Conservation (phyloP, 2,329 filamentous ascomycete genomes). For the Fusarium udum region DNA sequence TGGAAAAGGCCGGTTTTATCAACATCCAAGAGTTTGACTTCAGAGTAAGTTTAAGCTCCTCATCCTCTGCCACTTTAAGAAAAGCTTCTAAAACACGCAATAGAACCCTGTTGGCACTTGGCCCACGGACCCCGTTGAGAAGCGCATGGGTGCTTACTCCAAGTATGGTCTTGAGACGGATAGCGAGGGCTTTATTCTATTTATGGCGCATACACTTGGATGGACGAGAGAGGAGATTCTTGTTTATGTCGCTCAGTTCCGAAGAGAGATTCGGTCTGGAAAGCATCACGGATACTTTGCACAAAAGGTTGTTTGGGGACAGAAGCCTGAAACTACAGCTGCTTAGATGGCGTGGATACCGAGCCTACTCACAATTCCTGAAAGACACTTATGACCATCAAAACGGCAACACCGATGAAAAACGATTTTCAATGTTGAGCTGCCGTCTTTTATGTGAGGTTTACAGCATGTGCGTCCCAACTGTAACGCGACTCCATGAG, state of each 20-base stretch:
- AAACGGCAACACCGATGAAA: rapidly evolving
- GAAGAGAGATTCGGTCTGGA: slow-evolving; percentile 43
- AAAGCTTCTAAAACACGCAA: no score
- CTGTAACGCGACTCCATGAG: neutral
- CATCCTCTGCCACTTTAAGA: no score
- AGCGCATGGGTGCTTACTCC: slow-evolving; percentile 41
- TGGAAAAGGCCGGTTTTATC: slow-evolving; percentile 36
- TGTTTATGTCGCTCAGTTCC: slow-evolving; percentile 47
- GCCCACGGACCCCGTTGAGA: slow-evolving; percentile 19
- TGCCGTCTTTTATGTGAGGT: rapidly evolving
- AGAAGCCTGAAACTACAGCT: slow-evolving; percentile 45
- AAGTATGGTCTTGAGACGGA: slow-evolving; percentile 49
- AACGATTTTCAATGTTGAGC: rapidly evolving
- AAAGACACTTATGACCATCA: neutral
- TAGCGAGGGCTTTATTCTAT: slow-evolving; percentile 48
- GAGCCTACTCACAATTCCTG: rapidly evolving
- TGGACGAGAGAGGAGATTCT: slow-evolving; percentile 49
- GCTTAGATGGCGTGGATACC: rapidly evolving
- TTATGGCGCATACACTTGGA: slow-evolving; percentile 49
- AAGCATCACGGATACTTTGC: slow-evolving; percentile 46
- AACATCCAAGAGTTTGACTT: slow-evolving; percentile 41
- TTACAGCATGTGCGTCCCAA: rapidly evolving
- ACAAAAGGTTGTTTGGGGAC: slow-evolving; percentile 45
- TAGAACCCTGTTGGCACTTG: slow-evolving; percentile 39
- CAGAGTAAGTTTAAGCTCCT: slow-evolving; percentile 28